These are phyloP conservation scores for Cytospora schulzeri DNA, from an alignment of 2,329 filamentous ascomycete species.

Conservation along the genomic window DNA sequence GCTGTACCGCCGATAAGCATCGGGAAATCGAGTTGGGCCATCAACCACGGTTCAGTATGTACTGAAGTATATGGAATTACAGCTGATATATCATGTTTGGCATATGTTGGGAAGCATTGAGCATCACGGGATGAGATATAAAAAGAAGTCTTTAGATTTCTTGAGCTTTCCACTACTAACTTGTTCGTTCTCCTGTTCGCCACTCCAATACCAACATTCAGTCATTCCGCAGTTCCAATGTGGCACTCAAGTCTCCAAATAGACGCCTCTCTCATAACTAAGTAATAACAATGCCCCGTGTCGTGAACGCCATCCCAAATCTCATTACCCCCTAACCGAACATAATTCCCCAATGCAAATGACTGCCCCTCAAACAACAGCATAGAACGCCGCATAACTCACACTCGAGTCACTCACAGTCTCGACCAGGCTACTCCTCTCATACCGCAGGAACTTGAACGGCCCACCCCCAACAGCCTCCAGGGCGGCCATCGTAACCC, in stretches of 20 bases:
- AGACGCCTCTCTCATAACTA: not conserved
- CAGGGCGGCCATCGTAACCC: conserved; percentile 85
- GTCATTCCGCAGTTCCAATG: not conserved
- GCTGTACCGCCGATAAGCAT: not conserved
- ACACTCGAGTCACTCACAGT: conserved; percentile 77
- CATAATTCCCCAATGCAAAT: not conserved
- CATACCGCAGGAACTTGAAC: conserved; percentile 84
- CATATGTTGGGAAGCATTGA: not conserved
- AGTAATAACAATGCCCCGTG: no score
- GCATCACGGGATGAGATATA: not conserved
- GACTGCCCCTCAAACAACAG: conserved; percentile 59
- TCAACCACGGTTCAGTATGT: not conserved
- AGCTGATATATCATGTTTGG: not conserved
- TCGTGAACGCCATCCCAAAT: conserved; percentile 16
- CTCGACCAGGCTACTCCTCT: conserved; percentile 77
- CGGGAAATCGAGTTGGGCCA: not conserved
- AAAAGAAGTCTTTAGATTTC: not conserved
- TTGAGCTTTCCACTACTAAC: not conserved
- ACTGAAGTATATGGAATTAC: not conserved
- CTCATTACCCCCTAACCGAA: not conserved
- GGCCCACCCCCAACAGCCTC: conserved; percentile 48
- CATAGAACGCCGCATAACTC: conserved; percentile 93
- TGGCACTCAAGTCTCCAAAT: not conserved
- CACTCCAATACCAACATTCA: not conserved
- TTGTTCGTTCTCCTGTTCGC: not conserved